These are phyloP conservation scores for Oehlia diaphana DNA, from an alignment of 192 early-diverging fungal genomes.

Conservation along the genomic window DNA sequence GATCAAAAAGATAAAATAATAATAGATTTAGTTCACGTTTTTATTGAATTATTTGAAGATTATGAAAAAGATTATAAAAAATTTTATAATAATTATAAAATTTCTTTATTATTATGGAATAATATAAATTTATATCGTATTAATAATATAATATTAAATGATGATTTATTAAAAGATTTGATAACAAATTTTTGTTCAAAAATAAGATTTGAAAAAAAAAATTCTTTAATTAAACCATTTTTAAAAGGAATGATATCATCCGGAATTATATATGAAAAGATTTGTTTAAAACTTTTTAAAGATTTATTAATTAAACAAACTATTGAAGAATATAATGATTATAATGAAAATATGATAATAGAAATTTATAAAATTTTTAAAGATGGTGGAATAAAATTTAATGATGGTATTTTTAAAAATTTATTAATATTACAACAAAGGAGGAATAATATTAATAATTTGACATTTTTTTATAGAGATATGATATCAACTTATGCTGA, in stretches of 20 bases:
- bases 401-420: background rate
- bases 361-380: background rate
- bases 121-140: too few species aligned
- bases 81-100: too few species aligned
- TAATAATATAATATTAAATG: too few species aligned
- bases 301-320: too few species aligned
- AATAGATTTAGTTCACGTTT: background rate
- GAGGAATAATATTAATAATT: background rate
- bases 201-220: background rate
- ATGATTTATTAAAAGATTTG: too few species aligned
- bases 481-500: background rate
- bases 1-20: background rate
- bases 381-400: background rate
- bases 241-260: background rate
- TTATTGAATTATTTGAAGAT: background rate
- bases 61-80: background rate
- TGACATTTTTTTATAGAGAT: background rate
- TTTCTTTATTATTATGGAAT: too few species aligned
- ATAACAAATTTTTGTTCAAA: too few species aligned
- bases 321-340: background rate
- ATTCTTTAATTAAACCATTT: background rate
- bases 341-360: background rate
- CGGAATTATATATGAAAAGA: background rate
- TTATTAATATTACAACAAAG: background rate
- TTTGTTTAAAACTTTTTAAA: background rate